Evolutionary conservation across 345 rosid species (phyloP).

Genomic region (Boechera divaricarpa): DNA sequence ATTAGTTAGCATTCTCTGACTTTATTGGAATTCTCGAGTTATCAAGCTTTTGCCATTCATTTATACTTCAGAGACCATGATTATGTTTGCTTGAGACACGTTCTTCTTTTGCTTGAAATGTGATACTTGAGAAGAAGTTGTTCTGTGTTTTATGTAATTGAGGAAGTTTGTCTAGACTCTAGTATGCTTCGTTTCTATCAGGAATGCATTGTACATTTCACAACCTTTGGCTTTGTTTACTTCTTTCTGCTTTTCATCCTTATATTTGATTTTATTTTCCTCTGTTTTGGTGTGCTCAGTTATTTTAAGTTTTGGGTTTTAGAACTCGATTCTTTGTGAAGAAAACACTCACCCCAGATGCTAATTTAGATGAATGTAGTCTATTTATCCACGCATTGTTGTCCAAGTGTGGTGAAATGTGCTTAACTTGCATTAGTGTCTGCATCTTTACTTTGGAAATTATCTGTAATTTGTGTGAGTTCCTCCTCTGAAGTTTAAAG

Average conservation of each 20-base stretch:
- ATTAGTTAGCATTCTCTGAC: not conserved
- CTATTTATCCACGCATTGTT: not conserved
- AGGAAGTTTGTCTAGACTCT: not conserved
- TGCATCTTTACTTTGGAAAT: not conserved
- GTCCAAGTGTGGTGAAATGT: too few species aligned
- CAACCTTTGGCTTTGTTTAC: not conserved
- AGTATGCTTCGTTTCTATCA: not conserved
- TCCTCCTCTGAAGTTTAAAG: not conserved
- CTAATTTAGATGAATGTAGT: not conserved
- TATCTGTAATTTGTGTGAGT: not conserved
- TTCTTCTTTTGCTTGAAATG: not conserved
- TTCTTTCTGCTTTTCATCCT: too few species aligned
- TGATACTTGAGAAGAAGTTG: not conserved
- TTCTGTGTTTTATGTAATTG: not conserved
- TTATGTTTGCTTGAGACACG: not conserved
- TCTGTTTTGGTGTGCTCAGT: not conserved
- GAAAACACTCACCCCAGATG: too few species aligned
- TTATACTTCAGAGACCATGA: too few species aligned
- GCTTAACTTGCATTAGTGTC: not conserved
- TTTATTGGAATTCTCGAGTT: not conserved
- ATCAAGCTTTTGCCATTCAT: too few species aligned
- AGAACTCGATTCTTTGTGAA: not conserved
- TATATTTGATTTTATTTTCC: not conserved
- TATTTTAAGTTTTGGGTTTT: not conserved
- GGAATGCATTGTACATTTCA: not conserved